Base-by-base conservation (phyloP, 164 flowering plant genomes). In the Magnolia changhungtana region DNA sequence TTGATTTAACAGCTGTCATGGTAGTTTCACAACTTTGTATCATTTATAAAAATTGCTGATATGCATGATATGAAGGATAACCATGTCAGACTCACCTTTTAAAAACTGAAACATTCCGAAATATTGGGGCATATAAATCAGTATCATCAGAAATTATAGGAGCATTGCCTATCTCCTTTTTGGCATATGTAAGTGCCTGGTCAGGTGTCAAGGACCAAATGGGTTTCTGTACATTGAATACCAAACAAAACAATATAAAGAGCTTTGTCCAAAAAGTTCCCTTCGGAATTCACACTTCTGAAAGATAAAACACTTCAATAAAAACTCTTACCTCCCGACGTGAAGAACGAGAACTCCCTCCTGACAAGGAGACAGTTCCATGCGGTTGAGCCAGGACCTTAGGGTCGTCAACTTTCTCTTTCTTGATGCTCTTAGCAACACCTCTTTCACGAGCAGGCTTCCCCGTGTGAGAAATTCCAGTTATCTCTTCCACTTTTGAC, bases 111-210 rank as follows among this genome's bases (percentile, higher is more conserved):
- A 90, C 65, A 83, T 94, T 94, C 66, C 80, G 82, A 80, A 92
- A 92, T 63, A 92, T 50, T 67, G 96, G 90, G 11, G 90, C 86
- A 80, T 87, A 83, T 19, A 94, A 81, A 37, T 90, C 89, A 50
- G 91, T 85, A 83, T 92, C 96, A 72, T 89, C 84, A 9, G 72
- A 76, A 50, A 86, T 80, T 13, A 75, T n/a, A 61, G 93, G 82
- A 63, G 88, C 88, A 79, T 80, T 78, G 63, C 83, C 80, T 49
- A 93, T 87, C 83, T 95, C 93, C 67, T 79, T 82, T 76, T 80
- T 91, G 49, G 93, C 97, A 84, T 86, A 90, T 24, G 72, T 24
- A 75, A 90, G 94, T 19, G 92, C 95, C 77, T 91, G 88, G 73
- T 81, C 69, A 68, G 95, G 92, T 72, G 86, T 70, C 86, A 93